These are phyloP conservation scores for Populus ilicifolia DNA, from an alignment of 345 rosid genomes.

Conservation along the genomic window DNA sequence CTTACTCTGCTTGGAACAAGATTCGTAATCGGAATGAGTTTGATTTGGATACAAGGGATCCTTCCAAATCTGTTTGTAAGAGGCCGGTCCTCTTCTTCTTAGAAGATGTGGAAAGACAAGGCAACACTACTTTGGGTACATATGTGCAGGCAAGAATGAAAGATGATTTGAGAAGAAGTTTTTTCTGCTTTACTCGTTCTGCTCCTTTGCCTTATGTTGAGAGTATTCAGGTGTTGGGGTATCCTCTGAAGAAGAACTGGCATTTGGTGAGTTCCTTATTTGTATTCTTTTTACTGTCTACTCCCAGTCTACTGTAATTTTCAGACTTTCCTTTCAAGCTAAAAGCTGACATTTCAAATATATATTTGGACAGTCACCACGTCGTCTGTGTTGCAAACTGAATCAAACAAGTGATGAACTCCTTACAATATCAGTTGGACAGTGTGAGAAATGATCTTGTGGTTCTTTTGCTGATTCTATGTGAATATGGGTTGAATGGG, in stretches of 20 bases:
- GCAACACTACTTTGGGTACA: conserved; percentile 49
- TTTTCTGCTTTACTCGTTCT: conserved; percentile 64
- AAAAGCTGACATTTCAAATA: background rate
- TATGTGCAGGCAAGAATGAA: conserved; percentile 48
- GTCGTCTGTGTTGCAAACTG: conserved; percentile 74
- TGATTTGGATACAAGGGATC: conserved; percentile 73
- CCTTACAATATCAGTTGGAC: conserved; percentile 61
- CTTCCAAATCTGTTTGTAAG: conserved; percentile 55
- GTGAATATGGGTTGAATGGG: conserved; percentile 27
- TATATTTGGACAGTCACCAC: conserved; percentile 51
- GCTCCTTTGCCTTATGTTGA: conserved; percentile 57
- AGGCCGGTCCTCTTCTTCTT: conserved; percentile 52
- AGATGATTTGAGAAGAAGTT: conserved; percentile 61
- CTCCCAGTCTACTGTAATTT: background rate
- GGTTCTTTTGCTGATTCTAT: conserved; percentile 44
- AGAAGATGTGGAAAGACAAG: conserved; percentile 40
- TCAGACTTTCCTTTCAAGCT: background rate
- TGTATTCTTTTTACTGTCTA: background rate
- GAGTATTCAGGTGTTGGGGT: conserved; percentile 53
- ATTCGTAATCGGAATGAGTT: conserved; percentile 53
- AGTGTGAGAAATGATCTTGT: conserved; percentile 53
- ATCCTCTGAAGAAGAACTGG: conserved; percentile 63
- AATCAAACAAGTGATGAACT: conserved; percentile 39
- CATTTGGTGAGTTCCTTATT: conserved; percentile 55
- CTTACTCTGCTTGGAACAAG: conserved; percentile 83